A percentile compares a stretch with the other conserved stretches of the same genome.
Conservation (phyloP, 768 basidiomycete genomes). For the Termitomyces sp. region DNA sequence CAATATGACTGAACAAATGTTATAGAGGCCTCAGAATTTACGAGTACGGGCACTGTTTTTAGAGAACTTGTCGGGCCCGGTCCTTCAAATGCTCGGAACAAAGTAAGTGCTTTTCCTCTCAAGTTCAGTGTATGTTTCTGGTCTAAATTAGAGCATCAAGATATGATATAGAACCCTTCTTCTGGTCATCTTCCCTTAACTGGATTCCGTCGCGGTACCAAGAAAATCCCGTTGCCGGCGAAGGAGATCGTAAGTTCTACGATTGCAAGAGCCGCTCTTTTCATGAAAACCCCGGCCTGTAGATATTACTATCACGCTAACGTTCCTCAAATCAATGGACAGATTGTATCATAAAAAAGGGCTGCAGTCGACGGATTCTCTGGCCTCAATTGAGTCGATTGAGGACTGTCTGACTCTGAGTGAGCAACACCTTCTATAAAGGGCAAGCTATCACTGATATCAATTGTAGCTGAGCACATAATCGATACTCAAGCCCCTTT, state of each 20-base stretch:
- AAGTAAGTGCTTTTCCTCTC: conserved; percentile 28
- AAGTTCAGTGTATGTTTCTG: not conserved
- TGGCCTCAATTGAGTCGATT: conserved; percentile 1
- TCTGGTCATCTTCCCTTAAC: conserved; percentile 58
- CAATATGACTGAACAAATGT: conserved; percentile 1
- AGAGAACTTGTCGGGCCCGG: conserved; percentile 44
- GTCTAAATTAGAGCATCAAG: conserved; percentile 19
- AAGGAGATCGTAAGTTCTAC: conserved; percentile 46
- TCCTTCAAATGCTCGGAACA: conserved; percentile 57
- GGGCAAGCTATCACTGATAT: not conserved
- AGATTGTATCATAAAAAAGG: not conserved
- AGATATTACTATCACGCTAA: conserved; percentile 57
- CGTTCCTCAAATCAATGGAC: conserved; percentile 45
- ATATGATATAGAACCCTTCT: conserved; percentile 61
- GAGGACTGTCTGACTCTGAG: conserved; percentile 7
- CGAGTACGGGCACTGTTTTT: conserved; percentile 50
- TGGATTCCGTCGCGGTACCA: conserved; percentile 67
- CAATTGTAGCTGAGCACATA: conserved; percentile 17
- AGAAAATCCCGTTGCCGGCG: conserved; percentile 33
- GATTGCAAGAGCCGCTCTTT: not conserved
- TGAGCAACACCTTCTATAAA: conserved; percentile 5
- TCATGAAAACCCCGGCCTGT: not conserved
- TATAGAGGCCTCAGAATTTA: conserved; percentile 27
- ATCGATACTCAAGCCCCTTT: conserved; percentile 39
- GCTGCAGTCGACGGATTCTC: conserved; percentile 1